phyloP scores from a whole-genome alignment of 148 eudicot species.

The Persicaria maculosa region DNA sequence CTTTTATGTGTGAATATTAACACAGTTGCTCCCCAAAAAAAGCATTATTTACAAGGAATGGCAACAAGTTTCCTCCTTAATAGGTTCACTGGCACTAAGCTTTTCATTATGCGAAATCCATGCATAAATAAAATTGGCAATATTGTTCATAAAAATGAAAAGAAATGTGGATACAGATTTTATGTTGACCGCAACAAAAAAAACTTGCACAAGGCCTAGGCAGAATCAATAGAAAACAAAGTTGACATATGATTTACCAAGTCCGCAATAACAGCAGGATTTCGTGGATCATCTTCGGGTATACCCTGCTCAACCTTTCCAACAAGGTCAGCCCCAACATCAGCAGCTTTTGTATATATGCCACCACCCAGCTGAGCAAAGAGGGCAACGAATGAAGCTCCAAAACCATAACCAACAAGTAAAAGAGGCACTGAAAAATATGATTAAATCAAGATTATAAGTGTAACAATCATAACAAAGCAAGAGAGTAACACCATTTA shows the following conservation, averaged over 20 bases:
- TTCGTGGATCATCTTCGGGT: conserved; percentile 99
- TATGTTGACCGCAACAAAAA: not conserved
- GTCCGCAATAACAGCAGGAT: conserved; percentile 99
- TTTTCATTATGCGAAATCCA: not conserved
- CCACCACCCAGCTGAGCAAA: conserved; percentile 99
- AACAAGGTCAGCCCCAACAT: conserved; percentile 99
- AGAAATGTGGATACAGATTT: not conserved
- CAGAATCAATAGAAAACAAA: conserved; percentile 8
- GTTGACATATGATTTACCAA: conserved; percentile 41
- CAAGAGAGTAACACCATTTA: no score
- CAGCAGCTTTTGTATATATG: conserved; percentile 99
- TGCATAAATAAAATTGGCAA: not conserved
- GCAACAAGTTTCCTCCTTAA: not conserved
- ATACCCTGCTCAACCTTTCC: conserved; percentile 99
- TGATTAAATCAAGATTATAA: not conserved
- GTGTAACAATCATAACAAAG: not conserved
- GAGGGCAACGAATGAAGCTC: conserved; percentile 99
- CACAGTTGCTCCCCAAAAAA: not conserved
- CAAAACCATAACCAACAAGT: conserved; percentile 99
- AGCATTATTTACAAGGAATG: not conserved
- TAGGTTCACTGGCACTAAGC: not conserved
- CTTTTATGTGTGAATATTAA: not conserved
- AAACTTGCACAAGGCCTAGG: not conserved
- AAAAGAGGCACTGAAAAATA: conserved; percentile 88
- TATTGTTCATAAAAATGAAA: not conserved